Base-by-base conservation (phyloP, 805 yeast species). In the Wickerhamiella parazyma region DNA sequence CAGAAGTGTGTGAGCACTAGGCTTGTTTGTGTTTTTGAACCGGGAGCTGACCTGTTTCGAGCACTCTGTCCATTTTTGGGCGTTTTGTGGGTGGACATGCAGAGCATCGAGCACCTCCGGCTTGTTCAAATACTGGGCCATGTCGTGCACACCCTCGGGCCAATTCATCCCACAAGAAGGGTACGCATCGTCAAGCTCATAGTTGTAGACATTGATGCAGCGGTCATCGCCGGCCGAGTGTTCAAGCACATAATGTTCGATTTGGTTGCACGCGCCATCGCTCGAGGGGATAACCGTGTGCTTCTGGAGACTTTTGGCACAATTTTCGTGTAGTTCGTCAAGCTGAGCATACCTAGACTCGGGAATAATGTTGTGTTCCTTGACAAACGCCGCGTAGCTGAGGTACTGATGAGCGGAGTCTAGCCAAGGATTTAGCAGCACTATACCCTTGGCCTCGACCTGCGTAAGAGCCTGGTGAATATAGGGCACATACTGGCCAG, bases 401-500 rank as follows among this genome's bases (percentile, higher is more conserved):
- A 84, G 67, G 42, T 89, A 78, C 65, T 91, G 98, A 35, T 73
- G 71, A 49, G 78, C 73, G 1, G 97, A 96, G 38, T 85, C 87
- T 11, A 87, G 75, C 94, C 95, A 89, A 1, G 95, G 96, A 62
- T 89, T 89, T 12, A 95, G 95, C 46, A 91, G 78, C 49, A 86
- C 50, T 7, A 85, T 57, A 0, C 89, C 91, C 37, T 39, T 25
- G 16, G 43, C 25, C 33, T 40, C 24, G 25, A 40, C 8, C 2
- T 31, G 31, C 4, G 38, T 40, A 19, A 40, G 19, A 1, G 8
- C 11, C 18, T 72, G 65, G 0, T 89, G 93, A 47, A 87, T 73
- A 59, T 80, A 83, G 0, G 98, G 97, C 43, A 91, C 81, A 58
- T 85, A 91, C 59, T 91, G 96, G 17, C 98, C 98, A 1, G 97